phyloP scores from a whole-genome alignment of 2,329 filamentous ascomycete genomes.

The Colletotrichum cuscutae region DNA sequence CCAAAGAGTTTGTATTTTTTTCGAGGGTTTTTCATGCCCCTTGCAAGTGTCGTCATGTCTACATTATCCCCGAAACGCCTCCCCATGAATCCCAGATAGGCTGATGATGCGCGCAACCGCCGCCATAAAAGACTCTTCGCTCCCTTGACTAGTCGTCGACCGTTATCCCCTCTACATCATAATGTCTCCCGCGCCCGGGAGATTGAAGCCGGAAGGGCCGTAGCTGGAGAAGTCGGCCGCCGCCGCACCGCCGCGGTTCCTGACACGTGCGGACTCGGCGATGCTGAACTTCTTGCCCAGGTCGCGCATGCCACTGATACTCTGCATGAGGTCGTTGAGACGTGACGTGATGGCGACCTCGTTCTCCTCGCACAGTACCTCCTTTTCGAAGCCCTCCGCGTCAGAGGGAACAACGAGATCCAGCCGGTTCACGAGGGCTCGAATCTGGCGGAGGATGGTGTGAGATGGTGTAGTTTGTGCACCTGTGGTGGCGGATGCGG shows the following conservation, averaged over 20 bases:
- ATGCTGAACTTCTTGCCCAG: conserved; percentile 79
- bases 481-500: conserved; percentile 39
- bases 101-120: background rate
- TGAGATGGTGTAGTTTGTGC: conserved; percentile 64
- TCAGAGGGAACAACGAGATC: conserved; percentile 82
- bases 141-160: background rate
- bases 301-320: conserved; percentile 75
- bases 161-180: conserved; percentile 32
- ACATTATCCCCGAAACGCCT: conserved; percentile 9
- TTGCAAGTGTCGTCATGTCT: conserved; percentile 30
- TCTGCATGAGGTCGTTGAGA: conserved; percentile 79
- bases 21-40: background rate
- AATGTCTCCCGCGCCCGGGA: conserved; percentile 40
- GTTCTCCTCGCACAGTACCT: conserved; percentile 82
- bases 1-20: background rate
- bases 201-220: conserved; percentile 35
- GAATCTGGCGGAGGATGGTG: conserved; percentile 86
- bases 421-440: conserved; percentile 84
- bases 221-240: conserved; percentile 5
- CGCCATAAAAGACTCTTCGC: background rate
- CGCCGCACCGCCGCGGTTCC: conserved; percentile 11
- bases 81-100: conserved; percentile 22
- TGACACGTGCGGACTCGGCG: conserved; percentile 57
- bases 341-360: conserved; percentile 84
- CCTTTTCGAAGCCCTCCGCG: conserved; percentile 71